A percentile compares a stretch with the other conserved stretches of the same genome.
These are phyloP conservation scores for Cylindrotheca fusiformis DNA, from an alignment of 108 stramenopile genomes.

Conservation along the genomic window DNA sequence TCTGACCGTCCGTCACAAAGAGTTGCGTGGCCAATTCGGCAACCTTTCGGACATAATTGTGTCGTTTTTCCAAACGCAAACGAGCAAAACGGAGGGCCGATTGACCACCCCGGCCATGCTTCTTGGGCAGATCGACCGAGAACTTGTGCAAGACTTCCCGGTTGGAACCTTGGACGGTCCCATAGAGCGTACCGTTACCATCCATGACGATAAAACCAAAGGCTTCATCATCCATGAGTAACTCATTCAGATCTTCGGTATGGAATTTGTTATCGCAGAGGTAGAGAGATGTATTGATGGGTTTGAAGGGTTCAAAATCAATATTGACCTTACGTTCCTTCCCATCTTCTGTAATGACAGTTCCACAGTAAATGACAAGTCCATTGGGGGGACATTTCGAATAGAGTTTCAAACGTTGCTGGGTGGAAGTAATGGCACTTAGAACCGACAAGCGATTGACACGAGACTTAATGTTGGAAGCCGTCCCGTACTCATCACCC, in stretches of 20 bases:
- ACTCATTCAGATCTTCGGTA: conserved; percentile 96
- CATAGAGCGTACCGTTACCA: conserved; percentile 97
- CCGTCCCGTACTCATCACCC: conserved; percentile 98
- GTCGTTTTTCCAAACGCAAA: conserved; percentile 97
- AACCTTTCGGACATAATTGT: conserved; percentile 99
- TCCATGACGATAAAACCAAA: conserved; percentile 99
- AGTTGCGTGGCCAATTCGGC: conserved; percentile 96
- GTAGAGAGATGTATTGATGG: conserved; percentile 99
- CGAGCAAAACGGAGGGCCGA: conserved; percentile 99
- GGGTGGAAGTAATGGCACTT: conserved; percentile 97
- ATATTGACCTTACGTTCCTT: conserved; percentile 97
- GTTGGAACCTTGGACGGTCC: conserved; percentile 91
- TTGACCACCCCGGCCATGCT: conserved; percentile 98
- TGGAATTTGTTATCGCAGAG: conserved; percentile 99
- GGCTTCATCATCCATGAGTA: conserved; percentile 97
- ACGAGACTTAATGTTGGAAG: conserved; percentile 98
- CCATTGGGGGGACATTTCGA: conserved; percentile 93
- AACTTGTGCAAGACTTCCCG: conserved; percentile 97
- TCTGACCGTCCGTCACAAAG: conserved; percentile 95
- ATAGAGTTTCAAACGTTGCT: conserved; percentile 98
- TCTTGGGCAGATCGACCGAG: conserved; percentile 98
- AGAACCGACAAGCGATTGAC: conserved; percentile 96
- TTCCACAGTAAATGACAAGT: conserved; percentile 98
- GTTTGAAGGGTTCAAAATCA: conserved; percentile 98
- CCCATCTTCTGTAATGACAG: conserved; percentile 98